phyloP scores from a whole-genome alignment of 805 yeast genomes.

The Metschnikowia gelsemii region DNA sequence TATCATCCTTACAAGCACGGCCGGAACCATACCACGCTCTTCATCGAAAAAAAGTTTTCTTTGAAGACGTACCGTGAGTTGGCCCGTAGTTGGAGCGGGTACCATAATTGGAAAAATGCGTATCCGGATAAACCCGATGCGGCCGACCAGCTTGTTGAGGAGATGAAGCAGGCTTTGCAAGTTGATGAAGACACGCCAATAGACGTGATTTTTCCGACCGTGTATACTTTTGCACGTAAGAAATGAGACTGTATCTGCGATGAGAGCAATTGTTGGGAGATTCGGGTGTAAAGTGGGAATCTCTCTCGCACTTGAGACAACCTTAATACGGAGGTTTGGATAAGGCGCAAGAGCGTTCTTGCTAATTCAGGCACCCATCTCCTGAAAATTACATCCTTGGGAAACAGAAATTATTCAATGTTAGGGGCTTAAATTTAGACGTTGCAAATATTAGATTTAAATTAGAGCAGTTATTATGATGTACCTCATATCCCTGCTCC shows the following conservation, averaged over 20 bases:
- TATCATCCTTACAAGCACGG: conserved; percentile 29
- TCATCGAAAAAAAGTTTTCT: conserved; percentile 22
- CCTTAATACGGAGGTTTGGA: too few relatives aligned
- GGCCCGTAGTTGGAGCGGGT: conserved; percentile 40
- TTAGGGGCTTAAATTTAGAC: too few relatives aligned
- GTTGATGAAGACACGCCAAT: conserved; percentile 46
- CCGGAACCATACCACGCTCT: conserved; percentile 21
- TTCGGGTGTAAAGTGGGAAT: too few relatives aligned
- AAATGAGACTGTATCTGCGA: not conserved
- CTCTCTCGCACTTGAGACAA: too few relatives aligned
- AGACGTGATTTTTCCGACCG: conserved; percentile 55
- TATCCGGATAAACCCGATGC: conserved; percentile 42
- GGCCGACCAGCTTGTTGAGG: conserved; percentile 47
- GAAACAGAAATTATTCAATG: too few relatives aligned
- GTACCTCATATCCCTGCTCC: too few relatives aligned
- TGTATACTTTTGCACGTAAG: conserved; percentile 48
- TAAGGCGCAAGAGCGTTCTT: too few relatives aligned
- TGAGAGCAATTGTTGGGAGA: too few relatives aligned
- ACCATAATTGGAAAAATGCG: conserved; percentile 38
- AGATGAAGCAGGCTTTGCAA: conserved; percentile 42
- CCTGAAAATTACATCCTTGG: too few relatives aligned
- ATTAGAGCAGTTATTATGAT: too few relatives aligned
- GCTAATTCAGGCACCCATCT: too few relatives aligned
- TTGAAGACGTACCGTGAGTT: conserved; percentile 26
- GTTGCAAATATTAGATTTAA: too few relatives aligned